Base-by-base conservation (phyloP, 805 yeast genomes). In the Zygosaccharomyces bisporus region DNA sequence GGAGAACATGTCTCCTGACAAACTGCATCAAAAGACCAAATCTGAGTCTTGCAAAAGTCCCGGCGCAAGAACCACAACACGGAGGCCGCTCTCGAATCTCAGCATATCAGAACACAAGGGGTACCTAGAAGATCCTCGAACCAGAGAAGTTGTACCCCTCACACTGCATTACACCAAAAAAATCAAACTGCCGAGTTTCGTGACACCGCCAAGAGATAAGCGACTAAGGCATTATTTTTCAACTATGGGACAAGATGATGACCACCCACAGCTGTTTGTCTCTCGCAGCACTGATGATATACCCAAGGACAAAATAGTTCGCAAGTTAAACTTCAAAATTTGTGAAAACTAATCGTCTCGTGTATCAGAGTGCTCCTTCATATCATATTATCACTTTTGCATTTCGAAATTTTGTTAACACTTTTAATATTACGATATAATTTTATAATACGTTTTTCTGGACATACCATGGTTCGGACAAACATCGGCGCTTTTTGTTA, bases 251-350 rank as follows among this genome's bases (percentile, higher is more conserved):
- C 10, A 14, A 30, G 23, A 45, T 2, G 38, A 17, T 4, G 30
- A 31, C 8, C 33, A 23, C 12, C 13, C 30, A 4, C 32, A 34
- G 4, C 18, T 39, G 4, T 32, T 14, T 9, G 27, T 31, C 0
- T 54, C 60, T 9, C 48, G 49, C 24, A 54, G 53, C 18, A 54
- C 58, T 13, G 58, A 55, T 38, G 58, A 56, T 29, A 52, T 56
- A 9, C 44, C 47, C 13, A 41, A 39, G 36, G 50, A 56, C 30
- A 56, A 54, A 34, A 49, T 52, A 5, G 46, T 56, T 6, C 52
- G 55, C 36, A 56, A 55, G 30, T 46, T 56, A 18, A 33, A 49
- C 25, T 56, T 56, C 33, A 45, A 35, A 33, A 53, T 56, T 8
- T 45, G 35, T 21, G 54, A 52, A 41, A 41, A 51, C 39, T 48